Base-by-base conservation (phyloP, 352 stramenopile species). In the Phytophthora cajani region DNA sequence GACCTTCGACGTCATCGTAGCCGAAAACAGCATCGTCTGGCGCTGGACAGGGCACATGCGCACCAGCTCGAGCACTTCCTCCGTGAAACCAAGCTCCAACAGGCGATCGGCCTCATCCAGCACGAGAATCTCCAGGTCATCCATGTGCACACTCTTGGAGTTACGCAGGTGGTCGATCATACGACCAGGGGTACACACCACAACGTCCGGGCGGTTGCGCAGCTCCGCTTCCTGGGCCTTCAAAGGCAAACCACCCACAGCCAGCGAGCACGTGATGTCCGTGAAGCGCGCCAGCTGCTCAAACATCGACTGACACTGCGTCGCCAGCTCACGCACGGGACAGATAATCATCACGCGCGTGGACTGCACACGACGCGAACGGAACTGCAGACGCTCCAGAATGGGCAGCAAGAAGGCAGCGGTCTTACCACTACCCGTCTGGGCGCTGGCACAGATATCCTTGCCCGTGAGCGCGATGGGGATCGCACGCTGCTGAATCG, bases 21-120 rank as follows among this genome's bases (percentile, higher is more conserved):
- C 98, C 54, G 97, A 99, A 79, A 99, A 99, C 2, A 99, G 77
- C 81, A 99, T 92, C 16, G 98, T 99, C 79, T 99, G 98, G 17
- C 98, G 86, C 55, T 95, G 88, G 27, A 92, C 74, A 8, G 98
- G 98, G 65, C 95, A 99, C 65, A 98, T 91, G 56, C 98, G 96
- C 56, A 99, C 85, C 21, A 99, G 84, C 80, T 99, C 94, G 25
- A 94, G 77, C 17, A 97, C 94, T 85, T 99, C 97, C 49, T 99
- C 97, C 21, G 97, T 96, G 81, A 99, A 99, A 33, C 98, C 98
- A 46, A 99, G 82, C 71, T 99, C 98, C 23, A 99, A 81, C 44
- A 99, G 75, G 1, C 97, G 90, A 85, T 99, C 98, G 19, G 90
- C 90, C 84, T 97, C 90, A 62, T 97, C 90, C 52, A 97, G 75